Conservation (phyloP, 345 rosid species). For the Eucalyptus marginata region DNA sequence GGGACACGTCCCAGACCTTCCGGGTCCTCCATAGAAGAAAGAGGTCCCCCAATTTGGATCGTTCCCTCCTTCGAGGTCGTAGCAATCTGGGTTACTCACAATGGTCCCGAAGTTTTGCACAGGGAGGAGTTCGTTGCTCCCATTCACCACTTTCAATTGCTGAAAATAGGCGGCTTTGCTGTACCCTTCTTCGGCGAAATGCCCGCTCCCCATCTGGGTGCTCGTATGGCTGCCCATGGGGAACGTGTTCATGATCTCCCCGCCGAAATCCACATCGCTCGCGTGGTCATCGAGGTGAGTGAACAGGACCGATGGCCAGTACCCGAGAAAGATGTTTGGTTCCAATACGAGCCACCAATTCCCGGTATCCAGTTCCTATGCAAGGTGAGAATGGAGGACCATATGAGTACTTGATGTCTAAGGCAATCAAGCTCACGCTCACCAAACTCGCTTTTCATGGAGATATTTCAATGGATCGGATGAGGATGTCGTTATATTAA, state of each 20-base stretch:
- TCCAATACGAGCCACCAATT: conserved; percentile 98
- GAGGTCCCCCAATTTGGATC: conserved; percentile 86
- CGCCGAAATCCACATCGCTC: conserved; percentile 89
- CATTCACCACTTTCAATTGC: conserved; percentile 74
- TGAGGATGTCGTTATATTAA: neutral
- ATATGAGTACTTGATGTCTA: neutral
- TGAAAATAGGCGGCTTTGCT: conserved; percentile 82
- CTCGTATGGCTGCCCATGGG: conserved; percentile 66
- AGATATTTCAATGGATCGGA: neutral
- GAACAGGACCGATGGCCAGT: conserved; percentile 83
- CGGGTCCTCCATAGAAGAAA: conserved; percentile 96
- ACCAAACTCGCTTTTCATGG: neutral
- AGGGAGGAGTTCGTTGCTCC: conserved; percentile 84
- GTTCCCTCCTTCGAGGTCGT: conserved; percentile 72
- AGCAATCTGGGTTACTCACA: conserved; percentile 84
- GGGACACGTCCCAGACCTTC: conserved; percentile 79
- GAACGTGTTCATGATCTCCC: conserved; percentile 60
- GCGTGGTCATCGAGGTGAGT: conserved; percentile 75
- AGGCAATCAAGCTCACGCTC: neutral
- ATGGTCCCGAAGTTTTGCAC: conserved; percentile 44
- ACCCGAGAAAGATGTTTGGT: conserved; percentile 69
- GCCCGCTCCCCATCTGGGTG: conserved; percentile 97
- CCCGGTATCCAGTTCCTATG: conserved; percentile 93
- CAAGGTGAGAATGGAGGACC: neutral
- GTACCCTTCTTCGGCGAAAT: conserved; percentile 80